Evolutionary conservation across 805 yeast species (phyloP).

Genomic region (Hanseniaspora taiwanica): DNA sequence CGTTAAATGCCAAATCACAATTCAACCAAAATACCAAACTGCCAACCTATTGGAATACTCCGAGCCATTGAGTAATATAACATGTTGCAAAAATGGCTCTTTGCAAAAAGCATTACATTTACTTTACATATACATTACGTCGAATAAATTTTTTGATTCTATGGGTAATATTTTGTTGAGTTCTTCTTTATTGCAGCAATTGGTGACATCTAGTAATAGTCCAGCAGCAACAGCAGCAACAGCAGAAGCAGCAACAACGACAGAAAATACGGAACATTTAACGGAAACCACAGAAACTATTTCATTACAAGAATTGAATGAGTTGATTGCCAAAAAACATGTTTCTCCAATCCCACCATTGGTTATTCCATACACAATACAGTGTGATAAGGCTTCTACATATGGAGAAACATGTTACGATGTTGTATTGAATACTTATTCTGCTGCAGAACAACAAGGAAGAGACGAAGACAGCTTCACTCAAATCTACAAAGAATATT

Average conservation of each 20-base stretch:
- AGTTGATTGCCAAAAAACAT: constrained; percentile 48
- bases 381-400: constrained; percentile 65
- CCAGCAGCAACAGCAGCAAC: background rate
- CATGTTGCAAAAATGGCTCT: constrained; percentile 45
- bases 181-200: background rate
- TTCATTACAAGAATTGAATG: constrained; percentile 48
- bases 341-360: constrained; percentile 72
- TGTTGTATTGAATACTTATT: constrained; percentile 41
- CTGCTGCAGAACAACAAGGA: constrained; percentile 11
- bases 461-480: constrained; percentile 18
- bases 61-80: constrained; percentile 50
- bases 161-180: background rate
- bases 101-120: constrained; percentile 75
- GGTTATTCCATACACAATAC: constrained; percentile 56
- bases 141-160: constrained; percentile 35
- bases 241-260: background rate
- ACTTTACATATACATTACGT: constrained; percentile 67
- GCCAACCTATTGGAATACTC: constrained; percentile 46
- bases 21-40: constrained; percentile 72
- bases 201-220: too few species aligned
- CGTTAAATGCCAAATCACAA: constrained; percentile 55
- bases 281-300: too few species aligned
- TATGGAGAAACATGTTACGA: constrained; percentile 74
- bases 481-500: background rate
- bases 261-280: too few species aligned